A percentile compares a stretch with the other conserved stretches of the same genome.
Evolutionary conservation across 345 rosid genomes (phyloP).

Genomic region (Populus euphratica): DNA sequence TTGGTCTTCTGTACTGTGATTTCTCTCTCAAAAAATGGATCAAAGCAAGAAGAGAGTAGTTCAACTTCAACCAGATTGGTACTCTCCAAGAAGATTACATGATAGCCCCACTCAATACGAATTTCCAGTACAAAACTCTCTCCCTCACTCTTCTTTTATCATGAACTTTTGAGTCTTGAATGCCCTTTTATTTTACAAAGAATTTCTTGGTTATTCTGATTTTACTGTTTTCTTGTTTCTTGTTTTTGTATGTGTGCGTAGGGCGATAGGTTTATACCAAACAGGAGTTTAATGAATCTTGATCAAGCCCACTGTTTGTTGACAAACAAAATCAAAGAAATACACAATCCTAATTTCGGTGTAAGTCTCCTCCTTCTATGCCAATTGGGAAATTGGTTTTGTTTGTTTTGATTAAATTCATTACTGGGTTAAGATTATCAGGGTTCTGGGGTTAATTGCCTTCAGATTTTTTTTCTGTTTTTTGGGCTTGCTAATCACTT

Average conservation of each 20-base stretch:
- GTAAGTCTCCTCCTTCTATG: constrained; percentile 18
- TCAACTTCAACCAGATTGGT: constrained; percentile 36
- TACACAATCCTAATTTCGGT: constrained; percentile 17
- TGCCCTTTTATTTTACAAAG: background rate
- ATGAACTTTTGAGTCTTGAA: background rate
- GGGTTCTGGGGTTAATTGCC: background rate
- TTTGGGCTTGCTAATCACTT: no score
- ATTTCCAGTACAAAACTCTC: constrained; percentile 27
- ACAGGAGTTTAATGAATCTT: constrained; percentile 54
- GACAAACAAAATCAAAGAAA: constrained; percentile 28
- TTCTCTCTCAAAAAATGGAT: constrained; percentile 28
- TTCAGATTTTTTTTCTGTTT: background rate
- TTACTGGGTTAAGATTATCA: background rate
- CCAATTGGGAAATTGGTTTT: background rate
- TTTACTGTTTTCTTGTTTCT: constrained; percentile 5
- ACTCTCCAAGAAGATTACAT: constrained; percentile 45
- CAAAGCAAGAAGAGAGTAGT: constrained; percentile 6
- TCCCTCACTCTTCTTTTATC: background rate
- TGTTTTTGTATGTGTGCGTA: constrained; percentile 12
- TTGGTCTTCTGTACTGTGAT: background rate
- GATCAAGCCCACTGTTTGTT: constrained; percentile 50
- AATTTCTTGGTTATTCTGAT: background rate
- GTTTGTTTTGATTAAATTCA: background rate
- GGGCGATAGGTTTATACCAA: constrained; percentile 55
- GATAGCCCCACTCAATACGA: constrained; percentile 29